These are phyloP conservation scores for Tolypocladium guangdongense DNA, from an alignment of 2,329 filamentous ascomycete species.

Conservation along the genomic window DNA sequence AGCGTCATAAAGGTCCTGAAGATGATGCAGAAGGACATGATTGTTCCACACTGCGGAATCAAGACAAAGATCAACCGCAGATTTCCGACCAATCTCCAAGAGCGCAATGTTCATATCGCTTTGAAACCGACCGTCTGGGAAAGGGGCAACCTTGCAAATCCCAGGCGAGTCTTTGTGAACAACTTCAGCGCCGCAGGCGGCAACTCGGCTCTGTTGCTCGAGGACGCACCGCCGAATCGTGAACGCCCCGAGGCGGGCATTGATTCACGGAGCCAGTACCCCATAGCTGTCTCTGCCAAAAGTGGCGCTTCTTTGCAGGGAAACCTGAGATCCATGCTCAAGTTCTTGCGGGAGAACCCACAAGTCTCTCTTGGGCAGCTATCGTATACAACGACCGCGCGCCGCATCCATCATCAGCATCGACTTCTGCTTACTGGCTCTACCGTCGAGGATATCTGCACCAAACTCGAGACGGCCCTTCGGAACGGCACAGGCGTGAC, in stretches of 20 bases:
- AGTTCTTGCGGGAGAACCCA: conserved; percentile 29
- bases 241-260: conserved; percentile 19
- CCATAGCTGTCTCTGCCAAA: conserved; percentile 7
- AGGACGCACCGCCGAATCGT: conserved; percentile 41
- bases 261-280: conserved; percentile 25
- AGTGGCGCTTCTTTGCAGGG: conserved; percentile 12
- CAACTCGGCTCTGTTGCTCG: conserved; percentile 56
- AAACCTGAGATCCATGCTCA: conserved; percentile 17
- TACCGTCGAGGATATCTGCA: neutral
- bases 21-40: conserved; percentile 42
- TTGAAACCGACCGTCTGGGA: conserved; percentile 39
- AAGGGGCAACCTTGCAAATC: conserved; percentile 27
- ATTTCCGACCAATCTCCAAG: conserved; percentile 44
- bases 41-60: conserved; percentile 58
- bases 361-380: conserved; percentile 29
- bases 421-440: neutral
- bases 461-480: neutral
- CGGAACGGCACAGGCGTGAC: neutral
- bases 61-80: conserved; percentile 51
- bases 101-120: conserved; percentile 49
- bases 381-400: conserved; percentile 44
- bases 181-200: conserved; percentile 64
- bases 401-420: conserved; percentile 10
- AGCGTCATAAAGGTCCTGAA: conserved; percentile 47
- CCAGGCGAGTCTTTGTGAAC: conserved; percentile 46